Percentiles rank a stretch among this genome's conserved stretches.
Conservation (phyloP, 148 eudicot genomes). For the Arctostaphylos glauca region DNA sequence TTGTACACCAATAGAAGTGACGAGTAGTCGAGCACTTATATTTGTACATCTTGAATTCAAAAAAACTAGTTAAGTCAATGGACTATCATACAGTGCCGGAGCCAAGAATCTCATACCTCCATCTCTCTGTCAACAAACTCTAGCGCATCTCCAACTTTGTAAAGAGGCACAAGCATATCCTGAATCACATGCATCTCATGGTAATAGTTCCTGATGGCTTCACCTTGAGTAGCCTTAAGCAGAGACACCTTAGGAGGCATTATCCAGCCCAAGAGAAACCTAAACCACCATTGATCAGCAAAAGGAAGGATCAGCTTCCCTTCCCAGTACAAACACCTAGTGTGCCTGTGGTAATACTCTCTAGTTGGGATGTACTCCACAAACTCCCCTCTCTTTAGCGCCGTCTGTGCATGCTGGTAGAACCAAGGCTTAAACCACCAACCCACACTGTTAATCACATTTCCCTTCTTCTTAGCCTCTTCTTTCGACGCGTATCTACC, state of each 20-base stretch:
- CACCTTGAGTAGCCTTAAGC: conserved; percentile 94
- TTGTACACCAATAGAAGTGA: not conserved
- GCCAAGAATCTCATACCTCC: conserved; percentile 58
- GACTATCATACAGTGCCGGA: not conserved
- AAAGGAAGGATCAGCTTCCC: conserved; percentile 92
- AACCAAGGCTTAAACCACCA: conserved; percentile 99
- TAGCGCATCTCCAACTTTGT: conserved; percentile 92
- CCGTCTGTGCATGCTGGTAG: conserved; percentile 78
- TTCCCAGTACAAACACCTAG: conserved; percentile 88
- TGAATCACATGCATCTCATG: conserved; percentile 93
- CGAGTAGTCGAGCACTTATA: not conserved
- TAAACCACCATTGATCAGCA: conserved; percentile 86
- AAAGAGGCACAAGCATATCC: conserved; percentile 93
- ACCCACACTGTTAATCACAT: conserved; percentile 57
- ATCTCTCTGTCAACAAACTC: conserved; percentile 84
- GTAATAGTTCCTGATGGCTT: conserved; percentile 86
- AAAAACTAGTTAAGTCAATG: not conserved
- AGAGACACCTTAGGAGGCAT: conserved; percentile 96
- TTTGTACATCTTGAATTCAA: not conserved
- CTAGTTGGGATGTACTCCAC: conserved; percentile 91
- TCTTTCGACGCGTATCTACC: conserved; percentile 70
- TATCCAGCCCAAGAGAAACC: conserved; percentile 79
- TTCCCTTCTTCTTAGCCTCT: conserved; percentile 81
- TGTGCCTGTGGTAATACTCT: conserved; percentile 92
- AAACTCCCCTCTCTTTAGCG: conserved; percentile 72